Evolutionary conservation across 805 yeast species (phyloP).

Genomic region (Pichia thaimueangensis): DNA sequence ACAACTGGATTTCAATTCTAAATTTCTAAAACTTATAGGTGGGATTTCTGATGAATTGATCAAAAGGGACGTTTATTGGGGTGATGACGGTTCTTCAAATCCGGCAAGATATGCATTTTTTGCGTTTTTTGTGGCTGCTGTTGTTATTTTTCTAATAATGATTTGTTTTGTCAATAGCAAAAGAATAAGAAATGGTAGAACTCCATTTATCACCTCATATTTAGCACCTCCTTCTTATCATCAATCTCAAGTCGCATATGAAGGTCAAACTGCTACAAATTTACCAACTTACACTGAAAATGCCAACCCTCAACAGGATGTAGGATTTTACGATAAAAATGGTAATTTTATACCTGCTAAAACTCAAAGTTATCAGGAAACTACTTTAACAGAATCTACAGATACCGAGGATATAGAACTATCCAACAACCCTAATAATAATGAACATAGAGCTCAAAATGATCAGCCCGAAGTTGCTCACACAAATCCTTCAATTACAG

Average conservation of each 20-base stretch:
- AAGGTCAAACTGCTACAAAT: slow-evolving; percentile 27
- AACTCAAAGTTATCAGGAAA: neutral
- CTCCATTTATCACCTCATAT: slow-evolving; percentile 56
- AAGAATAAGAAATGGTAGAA: slow-evolving; percentile 45
- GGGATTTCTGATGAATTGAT: neutral
- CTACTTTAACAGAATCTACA: too few species aligned
- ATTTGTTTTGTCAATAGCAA: slow-evolving; percentile 51
- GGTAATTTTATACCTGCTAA: slow-evolving; percentile 41
- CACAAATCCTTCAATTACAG: slow-evolving; percentile 1
- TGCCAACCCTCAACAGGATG: slow-evolving; percentile 61
- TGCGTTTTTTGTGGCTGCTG: slow-evolving; percentile 48
- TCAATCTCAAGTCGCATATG: slow-evolving; percentile 49
- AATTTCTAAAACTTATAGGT: neutral
- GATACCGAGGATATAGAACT: neutral
- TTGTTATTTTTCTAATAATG: slow-evolving; percentile 40
- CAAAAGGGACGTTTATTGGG: slow-evolving; percentile 16
- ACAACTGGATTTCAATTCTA: neutral
- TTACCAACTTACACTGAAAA: slow-evolving; percentile 66
- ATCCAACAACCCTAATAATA: neutral
- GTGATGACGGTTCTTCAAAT: slow-evolving; percentile 7
- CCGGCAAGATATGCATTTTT: slow-evolving; percentile 59
- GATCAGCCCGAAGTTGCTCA: too few species aligned
- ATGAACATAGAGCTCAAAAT: too few species aligned
- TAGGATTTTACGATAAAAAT: slow-evolving; percentile 65
- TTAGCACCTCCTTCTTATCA: slow-evolving; percentile 62